These are phyloP conservation scores for Phlyctochytrium arcticum DNA, from an alignment of 192 early-diverging fungal genomes.

Conservation along the genomic window DNA sequence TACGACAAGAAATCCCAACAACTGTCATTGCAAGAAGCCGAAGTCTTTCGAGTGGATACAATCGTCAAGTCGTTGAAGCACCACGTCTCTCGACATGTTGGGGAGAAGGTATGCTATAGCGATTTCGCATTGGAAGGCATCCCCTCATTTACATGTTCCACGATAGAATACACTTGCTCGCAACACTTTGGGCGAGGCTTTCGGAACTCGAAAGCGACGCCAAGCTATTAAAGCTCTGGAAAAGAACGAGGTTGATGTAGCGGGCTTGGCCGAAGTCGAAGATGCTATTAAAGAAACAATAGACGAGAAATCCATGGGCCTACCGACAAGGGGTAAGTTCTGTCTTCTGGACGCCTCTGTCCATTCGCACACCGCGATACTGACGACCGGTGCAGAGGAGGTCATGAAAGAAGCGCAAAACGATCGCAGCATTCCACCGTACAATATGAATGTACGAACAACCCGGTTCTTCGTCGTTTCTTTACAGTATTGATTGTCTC, in stretches of 20 bases:
- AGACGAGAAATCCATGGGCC: conserved; percentile 53
- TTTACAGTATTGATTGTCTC: not conserved
- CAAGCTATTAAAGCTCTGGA: conserved; percentile 76
- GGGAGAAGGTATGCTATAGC: conserved; percentile 42
- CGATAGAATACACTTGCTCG: conserved; percentile 56
- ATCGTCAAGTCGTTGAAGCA: conserved; percentile 68
- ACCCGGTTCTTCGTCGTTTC: not conserved
- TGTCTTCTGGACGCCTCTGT: not conserved
- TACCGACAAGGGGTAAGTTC: conserved; percentile 51
- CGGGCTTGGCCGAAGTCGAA: conserved; percentile 58
- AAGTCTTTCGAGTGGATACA: conserved; percentile 59
- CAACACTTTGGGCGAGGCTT: conserved; percentile 81
- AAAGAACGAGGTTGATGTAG: conserved; percentile 81
- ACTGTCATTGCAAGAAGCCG: conserved; percentile 67
- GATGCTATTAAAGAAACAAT: conserved; percentile 67
- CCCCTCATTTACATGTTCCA: not conserved
- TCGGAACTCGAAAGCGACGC: conserved; percentile 88
- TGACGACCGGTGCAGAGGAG: not conserved
- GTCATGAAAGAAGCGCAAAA: conserved; percentile 3
- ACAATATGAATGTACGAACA: conserved; percentile 50
- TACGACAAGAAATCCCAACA: conserved; percentile 64
- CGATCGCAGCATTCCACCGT: conserved; percentile 71
- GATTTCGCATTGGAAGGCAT: too few species aligned
- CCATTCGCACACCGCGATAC: not conserved
- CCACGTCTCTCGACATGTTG: conserved; percentile 40